Conservation (phyloP, 768 basidiomycete species). For the Xerocomus spinulosus region DNA sequence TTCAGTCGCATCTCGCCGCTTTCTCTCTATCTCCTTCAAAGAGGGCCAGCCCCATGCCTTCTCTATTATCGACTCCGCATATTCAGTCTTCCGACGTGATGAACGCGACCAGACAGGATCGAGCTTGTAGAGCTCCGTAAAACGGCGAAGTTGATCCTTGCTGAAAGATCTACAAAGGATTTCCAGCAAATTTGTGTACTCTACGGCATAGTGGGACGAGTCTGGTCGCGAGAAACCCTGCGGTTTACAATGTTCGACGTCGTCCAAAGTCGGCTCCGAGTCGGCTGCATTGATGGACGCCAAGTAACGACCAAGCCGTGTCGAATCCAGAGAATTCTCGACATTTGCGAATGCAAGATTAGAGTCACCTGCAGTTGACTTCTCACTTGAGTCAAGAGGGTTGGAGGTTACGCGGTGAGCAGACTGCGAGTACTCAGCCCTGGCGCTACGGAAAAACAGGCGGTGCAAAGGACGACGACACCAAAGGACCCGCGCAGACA, state of each 20-base stretch:
- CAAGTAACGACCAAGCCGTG: constrained; percentile 53
- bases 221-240: constrained; percentile 35
- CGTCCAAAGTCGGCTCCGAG: constrained; percentile 49
- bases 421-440: constrained; percentile 24
- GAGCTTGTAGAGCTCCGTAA: constrained; percentile 47
- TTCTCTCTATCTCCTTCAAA: constrained; percentile 46
- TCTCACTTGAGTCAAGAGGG: not conserved
- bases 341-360: not conserved
- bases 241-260: constrained; percentile 58
- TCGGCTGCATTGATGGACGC: constrained; percentile 45
- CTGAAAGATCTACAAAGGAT: constrained; percentile 60
- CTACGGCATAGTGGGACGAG: constrained; percentile 43
- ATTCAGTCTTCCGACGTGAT: constrained; percentile 36
- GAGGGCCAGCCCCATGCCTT: constrained; percentile 68
- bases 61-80: constrained; percentile 54
- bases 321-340: constrained; percentile 36
- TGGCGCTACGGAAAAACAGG: constrained; percentile 11
- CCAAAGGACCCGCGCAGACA: constrained; percentile 21
- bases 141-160: constrained; percentile 52
- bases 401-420: constrained; percentile 6
- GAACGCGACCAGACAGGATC: constrained; percentile 30
- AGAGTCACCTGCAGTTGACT: constrained; percentile 4
- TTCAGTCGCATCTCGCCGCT: constrained; percentile 48
- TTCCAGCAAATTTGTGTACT: constrained; percentile 52
- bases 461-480: constrained; percentile 15